A percentile compares a stretch with the other conserved stretches of the same genome.
Conservation (phyloP, 2,329 filamentous ascomycete genomes). For the Venturia carpophila region DNA sequence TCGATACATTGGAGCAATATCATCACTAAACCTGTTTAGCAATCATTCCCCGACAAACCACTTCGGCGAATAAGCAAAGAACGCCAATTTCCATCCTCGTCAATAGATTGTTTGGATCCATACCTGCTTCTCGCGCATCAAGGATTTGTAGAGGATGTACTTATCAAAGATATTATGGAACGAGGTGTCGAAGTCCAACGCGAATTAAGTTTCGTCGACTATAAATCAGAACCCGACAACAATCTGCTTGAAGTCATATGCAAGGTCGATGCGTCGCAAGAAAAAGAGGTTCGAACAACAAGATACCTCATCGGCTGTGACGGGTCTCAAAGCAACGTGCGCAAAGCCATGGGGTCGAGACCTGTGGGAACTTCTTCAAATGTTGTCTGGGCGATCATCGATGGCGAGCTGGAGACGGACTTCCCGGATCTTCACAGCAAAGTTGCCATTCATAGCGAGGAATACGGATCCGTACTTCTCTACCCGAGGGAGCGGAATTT, state of each 20-base stretch:
- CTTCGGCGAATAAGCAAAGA: slow-evolving; percentile 57
- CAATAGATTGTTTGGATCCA: slow-evolving; percentile 45
- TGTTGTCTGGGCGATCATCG: slow-evolving; percentile 59
- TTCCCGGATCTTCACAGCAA: slow-evolving; percentile 72
- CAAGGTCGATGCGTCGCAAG: slow-evolving; percentile 32
- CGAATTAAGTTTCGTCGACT: slow-evolving; percentile 54
- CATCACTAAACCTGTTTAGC: slow-evolving; percentile 22
- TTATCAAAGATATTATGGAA: slow-evolving; percentile 60
- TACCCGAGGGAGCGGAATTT: slow-evolving; percentile 66
- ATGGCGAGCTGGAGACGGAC: slow-evolving; percentile 62
- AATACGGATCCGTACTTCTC: slow-evolving; percentile 62
- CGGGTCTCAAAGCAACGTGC: slow-evolving; percentile 63
- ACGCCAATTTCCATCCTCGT: slow-evolving; percentile 51
- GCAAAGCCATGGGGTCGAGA: slow-evolving; percentile 46
- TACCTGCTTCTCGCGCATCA: slow-evolving; percentile 56
- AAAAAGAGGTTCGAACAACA: slow-evolving; percentile 42
- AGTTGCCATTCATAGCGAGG: slow-evolving; percentile 59
- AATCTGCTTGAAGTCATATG: slow-evolving; percentile 37
- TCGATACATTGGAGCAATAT: slow-evolving; percentile 21
- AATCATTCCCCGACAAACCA: slow-evolving; percentile 30
- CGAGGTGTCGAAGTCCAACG: slow-evolving; percentile 56
- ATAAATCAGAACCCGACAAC: slow-evolving; percentile 32
- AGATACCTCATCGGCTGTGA: slow-evolving; percentile 65
- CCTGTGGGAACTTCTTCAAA: slow-evolving; percentile 12
- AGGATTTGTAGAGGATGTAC: slow-evolving; percentile 65